phyloP scores from a whole-genome alignment of 352 stramenopile genomes.

The Globisporangium cederbergense region DNA sequence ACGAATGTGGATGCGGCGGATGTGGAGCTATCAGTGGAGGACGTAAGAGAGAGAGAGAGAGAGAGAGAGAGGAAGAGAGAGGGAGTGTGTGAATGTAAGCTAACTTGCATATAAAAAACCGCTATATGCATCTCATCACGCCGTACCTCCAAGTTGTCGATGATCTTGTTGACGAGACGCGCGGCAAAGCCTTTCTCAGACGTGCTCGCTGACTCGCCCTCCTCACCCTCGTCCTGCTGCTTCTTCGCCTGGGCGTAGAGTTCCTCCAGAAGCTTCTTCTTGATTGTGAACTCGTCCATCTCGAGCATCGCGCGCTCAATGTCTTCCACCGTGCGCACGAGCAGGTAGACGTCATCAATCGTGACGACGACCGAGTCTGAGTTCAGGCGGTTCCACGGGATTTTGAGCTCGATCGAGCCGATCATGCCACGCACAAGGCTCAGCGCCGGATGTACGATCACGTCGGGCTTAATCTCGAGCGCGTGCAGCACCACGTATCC shows the following conservation, averaged over 20 bases:
- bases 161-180: slow-evolving; percentile 85
- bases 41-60: background rate
- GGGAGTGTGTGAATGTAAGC: background rate
- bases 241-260: slow-evolving; percentile 70
- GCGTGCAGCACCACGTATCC: slow-evolving; percentile 82
- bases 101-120: too few relatives aligned
- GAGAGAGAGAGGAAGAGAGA: background rate
- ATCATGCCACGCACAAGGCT: slow-evolving; percentile 74
- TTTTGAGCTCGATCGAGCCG: slow-evolving; percentile 87
- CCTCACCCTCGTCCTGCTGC: slow-evolving; percentile 38
- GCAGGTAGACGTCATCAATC: slow-evolving; percentile 83
- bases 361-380: slow-evolving; percentile 86
- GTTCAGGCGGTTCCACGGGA: slow-evolving; percentile 87
- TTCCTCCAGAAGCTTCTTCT: slow-evolving; percentile 82
- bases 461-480: slow-evolving; percentile 77
- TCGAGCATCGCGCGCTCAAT: slow-evolving; percentile 70
- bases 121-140: background rate
- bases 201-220: slow-evolving; percentile 1
- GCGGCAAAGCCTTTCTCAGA: slow-evolving; percentile 68
- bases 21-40: slow-evolving; percentile 50
- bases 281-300: slow-evolving; percentile 79
- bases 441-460: slow-evolving; percentile 59
- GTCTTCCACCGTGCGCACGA: slow-evolving; percentile 78
- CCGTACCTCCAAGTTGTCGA: slow-evolving; percentile 83
- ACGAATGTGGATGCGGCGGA: slow-evolving; percentile 83